Evolutionary conservation across 805 yeast species (phyloP).

Genomic region (Nakazawaea populi): DNA sequence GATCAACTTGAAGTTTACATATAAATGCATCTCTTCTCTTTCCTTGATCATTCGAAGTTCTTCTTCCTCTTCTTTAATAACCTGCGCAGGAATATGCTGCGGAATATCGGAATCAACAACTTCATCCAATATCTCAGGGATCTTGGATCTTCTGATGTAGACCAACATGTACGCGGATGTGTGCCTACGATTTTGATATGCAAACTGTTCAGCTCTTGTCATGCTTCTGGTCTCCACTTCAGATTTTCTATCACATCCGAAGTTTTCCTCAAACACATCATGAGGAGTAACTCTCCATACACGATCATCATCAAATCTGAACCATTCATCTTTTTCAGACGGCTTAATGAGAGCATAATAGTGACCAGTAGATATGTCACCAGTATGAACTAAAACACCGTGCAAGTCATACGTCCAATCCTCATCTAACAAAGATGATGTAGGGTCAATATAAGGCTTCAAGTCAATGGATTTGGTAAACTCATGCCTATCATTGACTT

Average conservation of each 20-base stretch:
- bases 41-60: conserved; percentile 48
- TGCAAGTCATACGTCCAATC: conserved; percentile 80
- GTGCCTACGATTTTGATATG: conserved; percentile 65
- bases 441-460: conserved; percentile 68
- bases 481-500: conserved; percentile 88
- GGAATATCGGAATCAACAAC: conserved; percentile 57
- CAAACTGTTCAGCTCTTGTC: conserved; percentile 56
- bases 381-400: conserved; percentile 94
- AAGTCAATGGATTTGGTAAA: conserved; percentile 81
- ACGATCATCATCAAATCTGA: conserved; percentile 89
- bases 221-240: conserved; percentile 43
- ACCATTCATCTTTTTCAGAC: conserved; percentile 65
- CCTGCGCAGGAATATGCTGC: conserved; percentile 55
- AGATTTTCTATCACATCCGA: conserved; percentile 66
- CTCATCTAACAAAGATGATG: conserved; percentile 36
- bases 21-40: conserved; percentile 66
- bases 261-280: conserved; percentile 89
- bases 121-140: conserved; percentile 53
- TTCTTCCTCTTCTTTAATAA: conserved; percentile 58
- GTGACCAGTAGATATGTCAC: conserved; percentile 94
- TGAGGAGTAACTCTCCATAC: conserved; percentile 81
- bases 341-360: conserved; percentile 94
- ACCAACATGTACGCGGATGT: conserved; percentile 98
- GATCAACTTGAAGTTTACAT: conserved; percentile 51
- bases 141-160: conserved; percentile 63